Evolutionary conservation across 2,329 filamentous ascomycete genomes (phyloP).

Genomic region (Sporothrix pallida): DNA sequence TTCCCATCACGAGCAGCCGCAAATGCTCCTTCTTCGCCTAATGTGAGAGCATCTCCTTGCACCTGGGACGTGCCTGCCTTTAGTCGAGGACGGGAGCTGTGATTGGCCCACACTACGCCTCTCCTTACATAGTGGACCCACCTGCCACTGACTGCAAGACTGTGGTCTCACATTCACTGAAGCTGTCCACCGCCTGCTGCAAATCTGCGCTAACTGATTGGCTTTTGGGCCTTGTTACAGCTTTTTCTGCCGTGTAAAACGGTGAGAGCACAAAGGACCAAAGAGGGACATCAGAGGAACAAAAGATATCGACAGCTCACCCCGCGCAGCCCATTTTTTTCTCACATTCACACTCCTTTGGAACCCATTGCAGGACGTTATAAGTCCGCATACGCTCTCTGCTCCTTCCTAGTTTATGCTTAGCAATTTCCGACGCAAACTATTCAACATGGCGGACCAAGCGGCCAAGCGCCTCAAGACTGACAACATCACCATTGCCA

Average conservation of each 20-base stretch:
- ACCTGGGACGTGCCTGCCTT: conserved; percentile 13
- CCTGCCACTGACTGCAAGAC: background rate
- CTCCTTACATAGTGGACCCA: background rate
- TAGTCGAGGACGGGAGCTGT: no score
- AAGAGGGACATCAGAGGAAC: background rate
- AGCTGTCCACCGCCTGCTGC: background rate
- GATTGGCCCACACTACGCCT: background rate
- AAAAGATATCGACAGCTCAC: background rate
- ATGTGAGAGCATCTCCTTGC: background rate
- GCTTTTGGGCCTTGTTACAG: conserved; percentile 5
- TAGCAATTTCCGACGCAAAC: conserved; percentile 41
- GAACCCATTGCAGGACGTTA: background rate
- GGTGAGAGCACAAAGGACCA: background rate
- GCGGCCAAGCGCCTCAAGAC: conserved; percentile 86
- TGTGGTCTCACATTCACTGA: background rate
- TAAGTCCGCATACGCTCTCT: no score
- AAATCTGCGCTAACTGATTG: conserved; percentile 26
- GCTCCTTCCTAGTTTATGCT: conserved; percentile 47
- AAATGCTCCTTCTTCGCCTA: conserved; percentile 10
- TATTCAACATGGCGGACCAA: conserved; percentile 64
- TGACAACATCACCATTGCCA: conserved; percentile 76
- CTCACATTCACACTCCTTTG: background rate
- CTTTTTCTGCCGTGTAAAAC: conserved; percentile 19
- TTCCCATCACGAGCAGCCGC: conserved; percentile 31
- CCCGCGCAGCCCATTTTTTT: background rate